Percentiles rank a stretch among this genome's conserved stretches.
phyloP scores from a whole-genome alignment of 208 protist species.

The Acanthamoeba sp. region DNA sequence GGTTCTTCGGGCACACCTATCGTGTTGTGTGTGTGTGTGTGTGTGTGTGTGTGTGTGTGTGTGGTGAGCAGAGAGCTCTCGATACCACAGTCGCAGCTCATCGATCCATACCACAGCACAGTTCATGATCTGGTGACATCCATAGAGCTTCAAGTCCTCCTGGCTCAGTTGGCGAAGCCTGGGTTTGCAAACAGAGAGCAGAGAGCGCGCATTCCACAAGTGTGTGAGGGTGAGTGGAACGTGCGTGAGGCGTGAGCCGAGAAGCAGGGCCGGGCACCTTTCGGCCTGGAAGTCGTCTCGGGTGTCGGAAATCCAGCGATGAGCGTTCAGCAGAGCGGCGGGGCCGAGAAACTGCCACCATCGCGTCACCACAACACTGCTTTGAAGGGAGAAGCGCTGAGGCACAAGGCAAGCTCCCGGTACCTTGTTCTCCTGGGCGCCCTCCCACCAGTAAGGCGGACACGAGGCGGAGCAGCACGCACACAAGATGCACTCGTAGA shows the following conservation, averaged over 20 bases:
- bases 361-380: too few species aligned
- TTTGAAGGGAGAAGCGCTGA: too few species aligned
- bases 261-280: too few species aligned
- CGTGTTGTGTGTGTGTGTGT: too few species aligned
- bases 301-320: slow-evolving; percentile 92
- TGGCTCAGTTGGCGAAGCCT: slow-evolving; percentile 39
- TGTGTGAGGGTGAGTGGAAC: too few species aligned
- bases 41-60: too few species aligned
- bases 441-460: slow-evolving; percentile 93
- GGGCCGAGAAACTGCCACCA: slow-evolving; percentile 87
- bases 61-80: too few species aligned
- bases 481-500: slow-evolving; percentile 95
- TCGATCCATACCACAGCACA: slow-evolving; percentile 88
- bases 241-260: too few species aligned
- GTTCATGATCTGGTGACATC: slow-evolving; percentile 94
- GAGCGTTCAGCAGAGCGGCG: slow-evolving; percentile 90
- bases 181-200: too few species aligned
- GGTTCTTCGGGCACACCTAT: slow-evolving; percentile 85
- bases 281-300: slow-evolving; percentile 85
- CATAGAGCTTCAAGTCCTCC: slow-evolving; percentile 86
- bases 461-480: slow-evolving; percentile 94
- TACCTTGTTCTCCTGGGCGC: slow-evolving; percentile 82
- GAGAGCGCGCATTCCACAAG: too few species aligned
- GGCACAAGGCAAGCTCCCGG: too few species aligned
- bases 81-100: too few species aligned